Conservation (phyloP, 2,329 filamentous ascomycete genomes). For the Ophiostoma piceae region DNA sequence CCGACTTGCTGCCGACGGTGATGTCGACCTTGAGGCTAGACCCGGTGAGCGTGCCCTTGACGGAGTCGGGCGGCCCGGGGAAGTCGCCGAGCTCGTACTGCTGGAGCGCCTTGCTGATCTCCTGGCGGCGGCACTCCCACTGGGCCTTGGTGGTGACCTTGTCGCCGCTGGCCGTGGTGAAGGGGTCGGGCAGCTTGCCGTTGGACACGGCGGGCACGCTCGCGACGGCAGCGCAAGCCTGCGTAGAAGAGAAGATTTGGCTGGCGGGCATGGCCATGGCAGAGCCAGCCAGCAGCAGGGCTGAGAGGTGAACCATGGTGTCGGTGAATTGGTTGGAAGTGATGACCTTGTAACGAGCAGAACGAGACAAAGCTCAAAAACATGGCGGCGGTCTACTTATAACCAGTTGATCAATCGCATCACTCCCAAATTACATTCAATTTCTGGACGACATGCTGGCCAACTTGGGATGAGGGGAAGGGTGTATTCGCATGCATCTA, state of each 20-base stretch:
- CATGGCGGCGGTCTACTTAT: neutral
- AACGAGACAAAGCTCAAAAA: no score
- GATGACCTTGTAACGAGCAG: neutral
- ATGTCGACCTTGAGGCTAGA: constrained; percentile 42
- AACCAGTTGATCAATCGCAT: neutral
- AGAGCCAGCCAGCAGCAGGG: neutral
- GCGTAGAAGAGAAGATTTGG: constrained; percentile 9
- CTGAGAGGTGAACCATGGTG: neutral
- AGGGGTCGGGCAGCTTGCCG: constrained; percentile 45
- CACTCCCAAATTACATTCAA: neutral
- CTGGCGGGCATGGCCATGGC: neutral
- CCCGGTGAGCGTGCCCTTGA: constrained; percentile 43
- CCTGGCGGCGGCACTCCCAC: constrained; percentile 45
- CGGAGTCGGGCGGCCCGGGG: constrained; percentile 42
- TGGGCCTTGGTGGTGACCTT: constrained; percentile 43
- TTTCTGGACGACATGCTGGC: neutral
- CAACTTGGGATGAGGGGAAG: neutral
- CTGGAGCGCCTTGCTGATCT: constrained; percentile 46
- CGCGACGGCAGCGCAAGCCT: constrained; percentile 35
- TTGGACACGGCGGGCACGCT: constrained; percentile 37
- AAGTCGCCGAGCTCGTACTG: constrained; percentile 48
- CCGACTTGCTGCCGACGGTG: constrained; percentile 42
- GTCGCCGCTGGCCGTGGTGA: constrained; percentile 41
- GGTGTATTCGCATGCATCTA: neutral
- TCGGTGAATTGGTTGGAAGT: neutral